Conservation (phyloP, 768 basidiomycete genomes). For the Postia placenta region DNA sequence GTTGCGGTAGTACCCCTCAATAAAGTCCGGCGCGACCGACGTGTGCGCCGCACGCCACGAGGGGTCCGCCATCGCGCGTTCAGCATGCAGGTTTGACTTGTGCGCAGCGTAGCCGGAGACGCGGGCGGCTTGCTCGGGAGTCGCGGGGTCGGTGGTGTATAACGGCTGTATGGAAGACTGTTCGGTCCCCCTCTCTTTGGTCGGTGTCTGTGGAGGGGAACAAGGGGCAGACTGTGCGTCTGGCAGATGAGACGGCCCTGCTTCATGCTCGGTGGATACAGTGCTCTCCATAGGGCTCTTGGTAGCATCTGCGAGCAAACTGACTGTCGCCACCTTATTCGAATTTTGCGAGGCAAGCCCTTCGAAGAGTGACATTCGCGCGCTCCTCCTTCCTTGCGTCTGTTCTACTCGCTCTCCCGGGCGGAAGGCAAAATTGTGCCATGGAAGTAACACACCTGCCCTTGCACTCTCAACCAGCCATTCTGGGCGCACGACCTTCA, state of each 20-base stretch:
- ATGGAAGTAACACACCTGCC: slow-evolving; percentile 63
- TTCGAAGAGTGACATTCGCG: slow-evolving; percentile 30
- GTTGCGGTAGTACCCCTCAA: slow-evolving; percentile 65
- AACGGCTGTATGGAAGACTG: slow-evolving; percentile 17
- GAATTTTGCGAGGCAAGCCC: slow-evolving; percentile 13
- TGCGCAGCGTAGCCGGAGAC: slow-evolving; percentile 64
- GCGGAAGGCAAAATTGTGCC: slow-evolving; percentile 66
- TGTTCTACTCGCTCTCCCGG: slow-evolving; percentile 41
- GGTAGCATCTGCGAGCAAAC: background rate
- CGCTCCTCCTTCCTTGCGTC: slow-evolving; percentile 41
- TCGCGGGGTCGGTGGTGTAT: slow-evolving; percentile 37
- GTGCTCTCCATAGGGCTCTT: background rate
- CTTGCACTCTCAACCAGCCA: slow-evolving; percentile 86
- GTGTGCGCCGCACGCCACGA: slow-evolving; percentile 89
- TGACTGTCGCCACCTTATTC: background rate
- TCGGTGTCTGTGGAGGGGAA: slow-evolving; percentile 14
- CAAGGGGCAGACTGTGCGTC: background rate
- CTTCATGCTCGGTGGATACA: background rate
- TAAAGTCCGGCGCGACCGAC: slow-evolving; percentile 77
- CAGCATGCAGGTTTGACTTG: slow-evolving; percentile 64
- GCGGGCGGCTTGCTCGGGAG: slow-evolving; percentile 35
- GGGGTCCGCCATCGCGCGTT: slow-evolving; percentile 75
- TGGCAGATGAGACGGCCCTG: slow-evolving; percentile 1
- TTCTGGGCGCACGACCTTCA: slow-evolving; percentile 85
- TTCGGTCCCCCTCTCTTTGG: slow-evolving; percentile 8